Conservation (phyloP, 805 yeast species). For the Cyberlindnera saturnus region DNA sequence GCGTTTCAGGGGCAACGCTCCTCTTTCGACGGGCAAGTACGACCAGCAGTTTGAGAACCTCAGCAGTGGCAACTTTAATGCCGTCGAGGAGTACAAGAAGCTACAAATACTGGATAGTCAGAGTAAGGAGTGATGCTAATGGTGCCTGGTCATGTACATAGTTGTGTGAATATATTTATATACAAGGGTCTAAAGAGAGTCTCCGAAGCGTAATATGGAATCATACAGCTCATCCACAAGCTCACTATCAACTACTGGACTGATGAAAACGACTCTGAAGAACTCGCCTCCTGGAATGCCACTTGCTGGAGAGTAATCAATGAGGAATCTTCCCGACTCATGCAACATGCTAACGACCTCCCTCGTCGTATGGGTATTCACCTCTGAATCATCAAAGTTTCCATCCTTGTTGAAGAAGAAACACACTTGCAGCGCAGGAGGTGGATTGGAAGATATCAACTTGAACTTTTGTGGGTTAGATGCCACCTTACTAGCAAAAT, state of each 20-base stretch:
- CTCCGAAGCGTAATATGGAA: slow-evolving; percentile 33
- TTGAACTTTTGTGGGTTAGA: slow-evolving; percentile 37
- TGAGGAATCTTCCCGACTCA: slow-evolving; percentile 55
- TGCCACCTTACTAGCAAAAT: slow-evolving; percentile 45
- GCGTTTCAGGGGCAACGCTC: slow-evolving; percentile 90
- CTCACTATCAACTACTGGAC: slow-evolving; percentile 48
- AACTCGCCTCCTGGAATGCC: slow-evolving; percentile 63
- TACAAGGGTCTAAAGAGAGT: slow-evolving; percentile 1
- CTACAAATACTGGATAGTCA: slow-evolving; percentile 55
- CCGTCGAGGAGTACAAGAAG: slow-evolving; percentile 74
- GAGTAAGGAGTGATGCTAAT: slow-evolving; percentile 27
- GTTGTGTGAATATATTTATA: not conserved
- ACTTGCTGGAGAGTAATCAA: slow-evolving; percentile 74
- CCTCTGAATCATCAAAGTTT: slow-evolving; percentile 22
- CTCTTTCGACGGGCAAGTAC: slow-evolving; percentile 86
- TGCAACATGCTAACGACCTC: slow-evolving; percentile 56
- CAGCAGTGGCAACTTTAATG: slow-evolving; percentile 74
- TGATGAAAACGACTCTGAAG: slow-evolving; percentile 77
- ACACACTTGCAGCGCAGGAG: slow-evolving; percentile 81
- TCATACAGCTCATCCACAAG: slow-evolving; percentile 40
- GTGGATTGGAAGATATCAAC: slow-evolving; percentile 50
- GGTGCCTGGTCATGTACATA: too few species aligned
- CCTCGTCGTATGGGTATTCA: slow-evolving; percentile 53
- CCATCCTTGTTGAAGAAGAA: slow-evolving; percentile 59
- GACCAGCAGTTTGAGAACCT: slow-evolving; percentile 81